phyloP scores from a whole-genome alignment of 1,284 basidiomycete species.

The Rhizoctonia solani region DNA sequence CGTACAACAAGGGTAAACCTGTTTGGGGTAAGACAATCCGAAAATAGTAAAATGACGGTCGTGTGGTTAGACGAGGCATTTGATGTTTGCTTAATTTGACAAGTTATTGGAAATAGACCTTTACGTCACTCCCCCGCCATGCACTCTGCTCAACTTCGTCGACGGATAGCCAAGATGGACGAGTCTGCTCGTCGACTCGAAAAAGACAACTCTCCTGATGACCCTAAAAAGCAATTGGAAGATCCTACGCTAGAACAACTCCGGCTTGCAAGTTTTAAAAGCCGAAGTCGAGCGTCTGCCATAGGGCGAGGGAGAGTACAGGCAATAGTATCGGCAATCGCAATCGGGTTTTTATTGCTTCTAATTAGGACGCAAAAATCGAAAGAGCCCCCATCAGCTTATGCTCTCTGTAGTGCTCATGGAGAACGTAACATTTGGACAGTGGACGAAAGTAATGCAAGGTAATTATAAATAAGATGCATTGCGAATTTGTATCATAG shows the following conservation, averaged over 20 bases:
- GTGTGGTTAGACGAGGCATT: too few species aligned
- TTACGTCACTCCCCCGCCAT: slow-evolving; percentile 2
- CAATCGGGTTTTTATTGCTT: slow-evolving; percentile 18
- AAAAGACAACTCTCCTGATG: background rate
- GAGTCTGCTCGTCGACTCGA: slow-evolving; percentile 18
- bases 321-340: slow-evolving; percentile 22
- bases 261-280: slow-evolving; percentile 25
- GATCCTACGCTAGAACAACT: slow-evolving; percentile 17
- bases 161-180: slow-evolving; percentile 28
- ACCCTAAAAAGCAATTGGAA: slow-evolving; percentile 4
- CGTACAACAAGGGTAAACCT: too few species aligned
- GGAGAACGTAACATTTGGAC: slow-evolving; percentile 53
- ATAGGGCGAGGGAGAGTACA: slow-evolving; percentile 29
- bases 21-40: too few species aligned
- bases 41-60: background rate
- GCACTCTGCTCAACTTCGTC: slow-evolving; percentile 30
- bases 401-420: slow-evolving; percentile 31
- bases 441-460: slow-evolving; percentile 53
- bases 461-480: too few species aligned
- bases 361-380: slow-evolving; percentile 10
- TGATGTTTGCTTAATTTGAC: too few species aligned
- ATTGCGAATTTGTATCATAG: too few species aligned
- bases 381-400: slow-evolving; percentile 4
- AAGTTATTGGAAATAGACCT: background rate
- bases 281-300: slow-evolving; percentile 13